Conservation (phyloP, 805 yeast species). For the Ogataea polymorpha region DNA sequence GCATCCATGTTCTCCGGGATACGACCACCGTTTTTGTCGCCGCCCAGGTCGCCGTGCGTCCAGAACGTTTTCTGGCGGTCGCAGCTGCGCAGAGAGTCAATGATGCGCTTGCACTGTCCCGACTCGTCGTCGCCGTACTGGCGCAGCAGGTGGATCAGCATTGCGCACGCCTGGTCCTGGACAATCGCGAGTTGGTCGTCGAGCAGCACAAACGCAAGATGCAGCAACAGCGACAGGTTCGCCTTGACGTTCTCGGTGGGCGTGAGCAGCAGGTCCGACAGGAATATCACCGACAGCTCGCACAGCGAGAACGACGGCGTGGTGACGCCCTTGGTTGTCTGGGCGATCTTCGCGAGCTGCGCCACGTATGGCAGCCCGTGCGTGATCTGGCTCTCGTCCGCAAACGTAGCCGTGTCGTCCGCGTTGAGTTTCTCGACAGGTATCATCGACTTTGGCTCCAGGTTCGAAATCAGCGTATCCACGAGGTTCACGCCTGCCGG, state of each 20-base stretch:
- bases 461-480: constrained; percentile 62
- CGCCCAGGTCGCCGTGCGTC: constrained; percentile 82
- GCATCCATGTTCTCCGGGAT: constrained; percentile 85
- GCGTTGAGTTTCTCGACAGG: constrained; percentile 39
- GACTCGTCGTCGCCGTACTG: constrained; percentile 51
- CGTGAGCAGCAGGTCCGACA: constrained; percentile 74
- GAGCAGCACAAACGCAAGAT: constrained; percentile 71
- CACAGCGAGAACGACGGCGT: constrained; percentile 79
- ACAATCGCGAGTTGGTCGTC: constrained; percentile 86
- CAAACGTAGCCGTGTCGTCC: constrained; percentile 8
- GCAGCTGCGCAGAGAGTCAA: constrained; percentile 52
- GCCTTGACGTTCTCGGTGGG: constrained; percentile 60
- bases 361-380: constrained; percentile 68
- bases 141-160: constrained; percentile 70
- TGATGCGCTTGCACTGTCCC: constrained; percentile 53
- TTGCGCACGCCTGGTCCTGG: constrained; percentile 77
- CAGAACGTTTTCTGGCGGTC: constrained; percentile 56
- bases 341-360: constrained; percentile 55
- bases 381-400: constrained; percentile 10
- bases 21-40: constrained; percentile 73
- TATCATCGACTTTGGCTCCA: constrained; percentile 88
- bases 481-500: constrained; percentile 48
- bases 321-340: constrained; percentile 40
- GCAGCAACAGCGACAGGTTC: constrained; percentile 70
- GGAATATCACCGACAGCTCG: constrained; percentile 78